Evolutionary conservation across 441 rosid genomes (phyloP), one percentile per base, ranked within the genome.

Genomic region (Manihot esculenta): DNA sequence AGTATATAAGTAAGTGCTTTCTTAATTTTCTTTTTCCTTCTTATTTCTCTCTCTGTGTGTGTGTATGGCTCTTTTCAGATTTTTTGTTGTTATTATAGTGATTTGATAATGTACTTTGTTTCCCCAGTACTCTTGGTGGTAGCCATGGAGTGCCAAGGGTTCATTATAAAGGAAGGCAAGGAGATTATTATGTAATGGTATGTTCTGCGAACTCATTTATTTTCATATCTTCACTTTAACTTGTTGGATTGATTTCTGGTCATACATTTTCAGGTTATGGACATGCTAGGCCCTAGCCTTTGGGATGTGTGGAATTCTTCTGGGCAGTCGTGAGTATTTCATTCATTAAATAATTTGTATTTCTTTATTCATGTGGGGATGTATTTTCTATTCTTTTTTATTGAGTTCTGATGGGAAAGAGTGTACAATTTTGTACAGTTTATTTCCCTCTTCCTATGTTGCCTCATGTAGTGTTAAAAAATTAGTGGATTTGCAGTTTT

Each of bases 261-360:
- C 20, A 3, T 33, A 35, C 26, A 26, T 59, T 71, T 77, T 81
- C 84, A 95, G 99, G 99, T 95, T 68, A 95, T 95, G 99, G 99
- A 95, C 84, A 95, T 95, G 85, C 82, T 95, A 53, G 99, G 98
- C 23, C 99, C 99, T 3, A 95, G 99, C 75, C 91, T 95, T 69
- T 95, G 99, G 99, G 98, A 95, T 80, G 93, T 91, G 38, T 93
- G 99, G 99, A 95, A 95, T 86, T 76, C 96, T 59, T 89, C 97
- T 64, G 98, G 97, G 66, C 98, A 95, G 76, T 89, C 95, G 99
- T 95, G 80, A 88, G 97, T 85, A 57, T 78, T 56, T 48, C 27
- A 38, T 48, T 67, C 54, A 38, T 35, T 11, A 10, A 23, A 2
- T 12, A 21, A 50, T 51, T 48, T 27, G 42, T 48, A 57, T 66